Percentiles rank a stretch among this genome's conserved stretches.
These are phyloP conservation scores for Nymphaea thermarum DNA, from an alignment of 164 flowering plant genomes.

Conservation along the genomic window DNA sequence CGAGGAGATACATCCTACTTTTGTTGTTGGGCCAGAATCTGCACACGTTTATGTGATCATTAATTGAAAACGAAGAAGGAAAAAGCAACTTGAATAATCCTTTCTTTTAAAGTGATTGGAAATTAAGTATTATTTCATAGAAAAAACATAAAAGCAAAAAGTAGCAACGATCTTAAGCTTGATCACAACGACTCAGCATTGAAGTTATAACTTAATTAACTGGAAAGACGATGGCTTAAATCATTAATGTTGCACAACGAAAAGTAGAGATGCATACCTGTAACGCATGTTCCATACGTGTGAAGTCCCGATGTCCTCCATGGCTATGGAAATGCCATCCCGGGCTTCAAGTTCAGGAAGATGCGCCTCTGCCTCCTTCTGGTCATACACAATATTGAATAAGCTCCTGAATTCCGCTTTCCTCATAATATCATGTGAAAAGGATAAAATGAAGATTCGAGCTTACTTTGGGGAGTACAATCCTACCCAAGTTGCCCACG, in stretches of 20 bases:
- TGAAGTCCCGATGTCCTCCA: conserved; percentile 1
- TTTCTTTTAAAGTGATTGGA: too few species aligned
- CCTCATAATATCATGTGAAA: neutral
- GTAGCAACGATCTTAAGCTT: too few species aligned
- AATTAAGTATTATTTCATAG: conserved; percentile 11
- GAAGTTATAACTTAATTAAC: too few species aligned
- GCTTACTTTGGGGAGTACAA: conserved; percentile 62
- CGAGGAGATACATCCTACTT: conserved; percentile 84
- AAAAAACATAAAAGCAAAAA: too few species aligned
- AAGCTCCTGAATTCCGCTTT: neutral
- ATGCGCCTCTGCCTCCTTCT: conserved; percentile 79
- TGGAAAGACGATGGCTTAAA: too few species aligned
- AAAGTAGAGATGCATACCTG: conserved; percentile 22
- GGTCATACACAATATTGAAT: conserved; percentile 2
- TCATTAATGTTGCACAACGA: too few species aligned
- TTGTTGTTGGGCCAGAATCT: conserved; percentile 82
- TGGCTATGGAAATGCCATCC: conserved; percentile 37
- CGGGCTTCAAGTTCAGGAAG: conserved; percentile 66
- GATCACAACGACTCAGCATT: too few species aligned
- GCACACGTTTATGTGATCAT: neutral
- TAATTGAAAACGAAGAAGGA: neutral
- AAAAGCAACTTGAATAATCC: neutral
- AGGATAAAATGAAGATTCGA: neutral
- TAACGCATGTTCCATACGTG: conserved; percentile 62
- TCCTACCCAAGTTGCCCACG: conserved; percentile 77